Base-by-base conservation (phyloP, 1,284 basidiomycete genomes). In the Ustilago nuda region DNA sequence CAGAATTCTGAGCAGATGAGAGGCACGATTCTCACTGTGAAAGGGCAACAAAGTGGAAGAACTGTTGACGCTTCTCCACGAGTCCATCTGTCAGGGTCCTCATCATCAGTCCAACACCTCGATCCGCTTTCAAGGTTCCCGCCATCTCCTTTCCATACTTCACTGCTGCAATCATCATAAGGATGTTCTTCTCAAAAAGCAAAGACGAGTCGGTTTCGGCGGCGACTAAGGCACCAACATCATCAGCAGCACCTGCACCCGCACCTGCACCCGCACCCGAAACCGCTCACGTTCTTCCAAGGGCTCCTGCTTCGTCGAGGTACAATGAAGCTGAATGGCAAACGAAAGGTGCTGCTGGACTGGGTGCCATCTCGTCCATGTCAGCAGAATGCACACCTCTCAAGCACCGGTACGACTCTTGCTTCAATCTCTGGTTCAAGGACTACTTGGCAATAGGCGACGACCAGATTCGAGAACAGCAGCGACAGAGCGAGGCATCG, bases 341-440 rank as follows among this genome's bases (percentile, higher is more conserved):
- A 36, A 36, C 60, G 0, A 64, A 66, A 56, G 76, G 76, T 33
- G 61, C 68, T 17, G 68, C 76, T 4, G 76, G 76, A 2, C 66
- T 78, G 1, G 76, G 76, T 1, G 65, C 72, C n/a, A 86, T 86
- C 80, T 73, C 82, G 4, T 86, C 84, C 4, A 88, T 96, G 33
- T 90, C 92, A 3, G 87, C 90, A 1, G 89, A 92, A 87, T 98
- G 95, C 87, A 97, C 95, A 4, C 92, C 92, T 0, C 89, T 95
- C 63, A 98, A 98, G 86, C 91, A 92, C 72, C 88, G 90, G 68
- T 98, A 97, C 86, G 95, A 98, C 86, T 88, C 92, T 0, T 98
- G 95, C 88, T 98, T 98, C 88, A 96, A 97, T 84, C 90, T 92
- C 8, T 98, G 95, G 95, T 95, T 98, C 82, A 94, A 95, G 85